Conservation (phyloP, 257 asterid species). For the Solanum chilense region DNA sequence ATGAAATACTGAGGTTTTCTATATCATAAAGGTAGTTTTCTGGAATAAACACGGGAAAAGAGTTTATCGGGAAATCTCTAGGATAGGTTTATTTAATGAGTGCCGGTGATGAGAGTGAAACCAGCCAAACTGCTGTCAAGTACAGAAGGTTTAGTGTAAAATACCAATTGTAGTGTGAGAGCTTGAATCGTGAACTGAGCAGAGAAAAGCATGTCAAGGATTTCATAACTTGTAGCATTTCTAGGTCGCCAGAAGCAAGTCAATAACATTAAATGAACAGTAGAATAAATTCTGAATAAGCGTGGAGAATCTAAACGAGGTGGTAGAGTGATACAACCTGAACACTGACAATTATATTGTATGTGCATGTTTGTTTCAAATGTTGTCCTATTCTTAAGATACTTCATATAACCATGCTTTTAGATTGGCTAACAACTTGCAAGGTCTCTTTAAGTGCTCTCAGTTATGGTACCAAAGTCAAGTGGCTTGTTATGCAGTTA, state of each 20-base stretch:
- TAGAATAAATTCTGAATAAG: background rate
- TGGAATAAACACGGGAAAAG: background rate
- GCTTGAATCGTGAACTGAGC: background rate
- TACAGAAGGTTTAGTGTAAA: background rate
- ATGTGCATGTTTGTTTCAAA: background rate
- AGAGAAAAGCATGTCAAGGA: background rate
- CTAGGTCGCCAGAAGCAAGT: background rate
- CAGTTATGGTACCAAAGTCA: background rate
- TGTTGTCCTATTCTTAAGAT: background rate
- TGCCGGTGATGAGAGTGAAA: background rate
- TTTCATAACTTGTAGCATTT: background rate
- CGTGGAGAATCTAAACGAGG: background rate
- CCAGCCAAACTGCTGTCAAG: background rate
- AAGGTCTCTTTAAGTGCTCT: background rate
- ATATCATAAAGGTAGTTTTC: background rate
- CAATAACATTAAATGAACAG: background rate
- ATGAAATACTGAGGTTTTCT: background rate
- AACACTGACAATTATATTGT: background rate
- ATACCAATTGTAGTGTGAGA: background rate
- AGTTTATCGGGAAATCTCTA: background rate
- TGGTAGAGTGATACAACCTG: background rate
- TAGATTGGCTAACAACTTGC: background rate
- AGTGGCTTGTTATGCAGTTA: background rate
- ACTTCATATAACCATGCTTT: background rate
- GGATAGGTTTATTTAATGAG: background rate